phyloP scores from a whole-genome alignment of 176 grass and related monocot species.

The Themeda triandra region DNA sequence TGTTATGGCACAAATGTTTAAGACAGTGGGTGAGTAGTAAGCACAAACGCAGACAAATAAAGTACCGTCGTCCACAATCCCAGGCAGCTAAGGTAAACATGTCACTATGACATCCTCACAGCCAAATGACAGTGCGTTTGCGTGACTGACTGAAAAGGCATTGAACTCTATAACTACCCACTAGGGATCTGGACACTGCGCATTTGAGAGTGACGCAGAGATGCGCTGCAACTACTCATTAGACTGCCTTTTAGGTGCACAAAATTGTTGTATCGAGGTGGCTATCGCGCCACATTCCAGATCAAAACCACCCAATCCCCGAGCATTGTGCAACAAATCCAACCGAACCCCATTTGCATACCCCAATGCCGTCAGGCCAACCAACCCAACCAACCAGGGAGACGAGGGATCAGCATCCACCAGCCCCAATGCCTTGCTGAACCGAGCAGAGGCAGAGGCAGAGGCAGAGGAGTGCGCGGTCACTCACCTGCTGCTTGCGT shows the following conservation, averaged over 20 bases:
- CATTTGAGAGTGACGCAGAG: neutral
- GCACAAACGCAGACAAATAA: neutral
- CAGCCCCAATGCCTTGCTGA: neutral
- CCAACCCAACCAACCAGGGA: neutral
- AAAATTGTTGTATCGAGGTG: neutral
- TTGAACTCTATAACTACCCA: neutral
- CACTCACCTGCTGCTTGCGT: slow-evolving; percentile 65
- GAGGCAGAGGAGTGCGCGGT: neutral
- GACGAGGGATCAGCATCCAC: neutral
- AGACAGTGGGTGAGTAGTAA: neutral
- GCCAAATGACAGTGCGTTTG: neutral
- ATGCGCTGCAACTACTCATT: neutral
- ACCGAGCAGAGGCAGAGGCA: neutral
- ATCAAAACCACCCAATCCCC: neutral
- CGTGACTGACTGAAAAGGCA: neutral
- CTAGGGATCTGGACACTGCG: neutral
- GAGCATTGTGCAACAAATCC: neutral
- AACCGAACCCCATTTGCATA: neutral
- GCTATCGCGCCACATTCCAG: neutral
- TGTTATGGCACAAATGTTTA: neutral
- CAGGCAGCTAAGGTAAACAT: neutral
- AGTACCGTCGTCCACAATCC: neutral
- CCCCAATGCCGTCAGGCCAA: neutral
- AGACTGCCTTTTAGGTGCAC: neutral
- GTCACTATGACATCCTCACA: neutral